Base-by-base conservation (phyloP, 805 yeast genomes). In the Metschnikowia koreensis region DNA sequence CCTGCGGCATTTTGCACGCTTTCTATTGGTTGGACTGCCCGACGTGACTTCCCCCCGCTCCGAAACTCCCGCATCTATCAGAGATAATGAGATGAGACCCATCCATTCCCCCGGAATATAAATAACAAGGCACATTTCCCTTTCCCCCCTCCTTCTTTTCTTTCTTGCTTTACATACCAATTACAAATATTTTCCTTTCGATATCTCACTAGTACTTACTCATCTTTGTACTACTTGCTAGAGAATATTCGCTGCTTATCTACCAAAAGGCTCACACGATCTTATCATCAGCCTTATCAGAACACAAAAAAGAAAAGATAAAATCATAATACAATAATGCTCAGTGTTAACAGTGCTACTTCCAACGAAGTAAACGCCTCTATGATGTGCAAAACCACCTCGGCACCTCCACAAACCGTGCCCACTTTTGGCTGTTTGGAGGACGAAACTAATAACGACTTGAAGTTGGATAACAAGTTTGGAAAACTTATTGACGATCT, bases 401-500 rank as follows among this genome's bases (percentile, higher is more conserved):
- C 54, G 39, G 41, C 50, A 26, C 38, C 48, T n/a, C 46, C 36
- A 36, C 38, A 38, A 33, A 44, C 55, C 17, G 56, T 55, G 15
- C 38, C 60, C 17, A 58, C 55, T 8, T 58, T 58, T 42, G 61
- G 61, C 9, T 48, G 53, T 15, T 44, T 56, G 50, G 61, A 58
- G 28, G 56, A 55, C 46, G 61, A 56, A 44, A 52, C 54, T 46
- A 52, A 55, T 47, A 51, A 55, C 51, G 59, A 59, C 37, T 46
- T 59, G 38, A 53, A 52, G 26, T 36, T 59, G 37, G 57, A 55
- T 41, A 54, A 56, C 45, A 46, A 53, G 26, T 54, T 65, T 46
- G 60, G 58, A 37, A 46, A 58, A 47, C 65, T 74, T 50, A 69
- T 74, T 47, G 52, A 48, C 36, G 55, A 62, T 46, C 63, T 71